Evolutionary conservation across 2,329 filamentous ascomycete genomes (phyloP).

Genomic region (Diaporthe citri): DNA sequence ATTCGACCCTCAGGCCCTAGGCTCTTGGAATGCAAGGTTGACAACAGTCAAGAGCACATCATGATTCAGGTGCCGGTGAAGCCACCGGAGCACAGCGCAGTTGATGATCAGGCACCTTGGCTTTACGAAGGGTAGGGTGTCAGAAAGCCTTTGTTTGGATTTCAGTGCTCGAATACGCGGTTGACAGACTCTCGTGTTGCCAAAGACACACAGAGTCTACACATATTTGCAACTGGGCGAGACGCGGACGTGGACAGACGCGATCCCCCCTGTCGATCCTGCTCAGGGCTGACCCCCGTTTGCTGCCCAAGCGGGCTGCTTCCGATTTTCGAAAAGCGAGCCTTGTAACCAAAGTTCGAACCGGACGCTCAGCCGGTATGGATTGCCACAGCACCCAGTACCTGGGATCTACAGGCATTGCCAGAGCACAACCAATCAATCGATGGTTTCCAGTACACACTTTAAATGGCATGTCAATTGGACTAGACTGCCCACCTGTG

Average conservation of each 20-base stretch:
- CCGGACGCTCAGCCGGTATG: not conserved
- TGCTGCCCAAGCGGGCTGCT: conserved; percentile 27
- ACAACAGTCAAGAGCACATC: not conserved
- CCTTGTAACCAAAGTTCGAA: not conserved
- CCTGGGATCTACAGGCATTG: not conserved
- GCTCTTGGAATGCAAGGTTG: not conserved
- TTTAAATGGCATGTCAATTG: not conserved
- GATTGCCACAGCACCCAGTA: not conserved
- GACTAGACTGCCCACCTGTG: not conserved
- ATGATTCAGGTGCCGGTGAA: not conserved
- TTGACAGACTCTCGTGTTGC: not conserved
- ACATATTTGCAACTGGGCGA: not conserved
- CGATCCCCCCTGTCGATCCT: conserved; percentile 21
- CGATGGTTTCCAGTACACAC: not conserved
- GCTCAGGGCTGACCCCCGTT: conserved; percentile 24
- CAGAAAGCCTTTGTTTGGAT: not conserved
- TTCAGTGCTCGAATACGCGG: not conserved
- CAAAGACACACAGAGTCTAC: not conserved
- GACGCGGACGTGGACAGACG: not conserved
- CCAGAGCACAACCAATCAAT: not conserved
- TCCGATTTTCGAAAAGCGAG: conserved; percentile 11
- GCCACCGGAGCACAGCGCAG: not conserved
- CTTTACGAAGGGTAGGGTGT: not conserved
- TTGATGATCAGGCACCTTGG: not conserved
- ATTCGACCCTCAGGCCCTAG: not conserved